Evolutionary conservation across 2,329 filamentous ascomycete genomes (phyloP).

Genomic region (Penicillium nordicum): DNA sequence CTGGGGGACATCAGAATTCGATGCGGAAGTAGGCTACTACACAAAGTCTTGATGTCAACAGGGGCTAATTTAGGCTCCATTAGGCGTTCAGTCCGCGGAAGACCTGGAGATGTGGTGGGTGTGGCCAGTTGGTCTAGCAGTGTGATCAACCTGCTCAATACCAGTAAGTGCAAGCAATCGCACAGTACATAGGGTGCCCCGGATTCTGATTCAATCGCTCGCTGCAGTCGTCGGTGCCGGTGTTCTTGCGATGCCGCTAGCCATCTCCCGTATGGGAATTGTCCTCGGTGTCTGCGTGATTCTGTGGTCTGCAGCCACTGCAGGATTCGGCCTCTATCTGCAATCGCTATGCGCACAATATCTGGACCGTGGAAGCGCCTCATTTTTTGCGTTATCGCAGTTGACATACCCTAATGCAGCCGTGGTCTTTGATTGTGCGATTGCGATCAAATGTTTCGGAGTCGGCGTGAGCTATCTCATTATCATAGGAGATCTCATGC

Average conservation of each 20-base stretch:
- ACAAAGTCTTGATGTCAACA: not conserved
- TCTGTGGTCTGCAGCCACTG: constrained; percentile 82
- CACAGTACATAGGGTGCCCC: not conserved
- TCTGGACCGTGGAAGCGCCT: constrained; percentile 80
- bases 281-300: constrained; percentile 79
- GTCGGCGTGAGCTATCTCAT: constrained; percentile 97
- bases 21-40: not conserved
- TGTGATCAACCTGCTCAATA: constrained; percentile 93
- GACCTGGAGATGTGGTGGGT: constrained; percentile 65
- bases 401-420: constrained; percentile 95
- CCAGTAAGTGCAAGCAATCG: constrained; percentile 60
- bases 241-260: constrained; percentile 91
- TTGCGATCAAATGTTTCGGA: constrained; percentile 96
- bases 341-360: constrained; percentile 92
- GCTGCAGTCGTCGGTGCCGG: constrained; percentile 80
- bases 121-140: constrained; percentile 87
- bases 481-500: constrained; percentile 98
- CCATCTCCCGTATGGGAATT: constrained; percentile 94
- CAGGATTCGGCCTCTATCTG: constrained; percentile 90
- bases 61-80: not conserved
- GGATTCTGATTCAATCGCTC: constrained; percentile 11
- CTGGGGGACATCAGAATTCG: constrained; percentile 10
- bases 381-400: constrained; percentile 95
- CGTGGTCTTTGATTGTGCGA: constrained; percentile 91
- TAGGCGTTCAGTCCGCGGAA: constrained; percentile 52